phyloP scores from a whole-genome alignment of 1,139 yeast genomes.

The Yamadazyma taylorii region DNA sequence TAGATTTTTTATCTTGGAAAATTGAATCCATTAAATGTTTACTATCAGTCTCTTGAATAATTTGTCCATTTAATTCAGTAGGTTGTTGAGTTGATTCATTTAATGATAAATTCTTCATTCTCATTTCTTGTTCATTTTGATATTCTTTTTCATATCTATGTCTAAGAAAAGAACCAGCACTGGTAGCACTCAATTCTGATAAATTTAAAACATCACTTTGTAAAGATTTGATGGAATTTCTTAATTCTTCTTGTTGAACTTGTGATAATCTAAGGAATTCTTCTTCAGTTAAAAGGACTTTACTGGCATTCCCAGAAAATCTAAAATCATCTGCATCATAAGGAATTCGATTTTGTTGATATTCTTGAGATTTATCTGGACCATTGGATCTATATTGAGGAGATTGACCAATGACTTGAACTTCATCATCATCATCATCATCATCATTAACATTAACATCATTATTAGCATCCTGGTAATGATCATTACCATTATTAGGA shows the following conservation, averaged over 20 bases:
- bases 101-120: slow-evolving; percentile 22
- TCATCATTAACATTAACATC: no score
- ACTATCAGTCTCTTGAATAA: slow-evolving; percentile 18
- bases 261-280: slow-evolving; percentile 32
- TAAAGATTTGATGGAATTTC: slow-evolving; percentile 42
- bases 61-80: slow-evolving; percentile 15
- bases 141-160: slow-evolving; percentile 57
- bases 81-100: slow-evolving; percentile 15
- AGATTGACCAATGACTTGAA: slow-evolving; percentile 1
- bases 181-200: slow-evolving; percentile 80
- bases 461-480: no score
- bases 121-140: slow-evolving; percentile 20
- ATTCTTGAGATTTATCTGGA: neutral
- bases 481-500: no score
- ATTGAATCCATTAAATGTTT: slow-evolving; percentile 40
- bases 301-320: slow-evolving; percentile 26
- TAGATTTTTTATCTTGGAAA: slow-evolving; percentile 47
- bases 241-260: slow-evolving; percentile 40
- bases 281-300: slow-evolving; percentile 26
- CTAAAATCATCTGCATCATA: slow-evolving; percentile 43
- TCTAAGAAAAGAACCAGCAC: slow-evolving; percentile 82
- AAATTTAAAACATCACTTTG: slow-evolving; percentile 51
- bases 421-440: slow-evolving; percentile 1
- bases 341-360: slow-evolving; percentile 21
- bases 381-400: neutral